phyloP scores from a whole-genome alignment of 768 basidiomycete genomes.

The Wakefieldia striispora region DNA sequence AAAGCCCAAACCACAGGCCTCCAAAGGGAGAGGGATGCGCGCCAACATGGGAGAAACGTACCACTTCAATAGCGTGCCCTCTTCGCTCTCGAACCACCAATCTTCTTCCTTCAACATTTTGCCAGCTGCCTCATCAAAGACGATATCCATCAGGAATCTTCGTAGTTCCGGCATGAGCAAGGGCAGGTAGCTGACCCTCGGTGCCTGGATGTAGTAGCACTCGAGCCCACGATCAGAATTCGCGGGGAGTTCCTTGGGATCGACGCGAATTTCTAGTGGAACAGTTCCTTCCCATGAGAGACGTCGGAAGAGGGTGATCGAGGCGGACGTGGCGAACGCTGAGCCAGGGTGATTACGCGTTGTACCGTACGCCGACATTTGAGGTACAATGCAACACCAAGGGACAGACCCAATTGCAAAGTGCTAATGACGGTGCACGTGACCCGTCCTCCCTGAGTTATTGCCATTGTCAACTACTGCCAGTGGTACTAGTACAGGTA shows the following conservation, averaged over 20 bases:
- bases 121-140: conserved; percentile 83
- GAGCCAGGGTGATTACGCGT: conserved; percentile 48
- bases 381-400: conserved; percentile 3
- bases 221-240: conserved; percentile 88
- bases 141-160: conserved; percentile 86
- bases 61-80: conserved; percentile 85
- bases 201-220: conserved; percentile 87
- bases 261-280: conserved; percentile 85
- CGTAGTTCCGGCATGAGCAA: conserved; percentile 86
- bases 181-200: conserved; percentile 91
- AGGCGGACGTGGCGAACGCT: conserved; percentile 51
- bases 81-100: conserved; percentile 97
- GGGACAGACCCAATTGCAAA: background rate
- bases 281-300: conserved; percentile 91
- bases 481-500: too few relatives aligned
- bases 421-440: conserved; percentile 7
- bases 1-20: background rate
- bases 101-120: conserved; percentile 80
- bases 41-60: conserved; percentile 36
- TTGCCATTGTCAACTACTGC: too few relatives aligned
- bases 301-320: conserved; percentile 80
- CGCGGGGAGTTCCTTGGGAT: conserved; percentile 85
- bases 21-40: background rate
- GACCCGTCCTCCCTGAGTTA: background rate
- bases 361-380: conserved; percentile 54